Conservation (phyloP, 2,329 filamentous ascomycete genomes). For the Hirsutella thompsonii region DNA sequence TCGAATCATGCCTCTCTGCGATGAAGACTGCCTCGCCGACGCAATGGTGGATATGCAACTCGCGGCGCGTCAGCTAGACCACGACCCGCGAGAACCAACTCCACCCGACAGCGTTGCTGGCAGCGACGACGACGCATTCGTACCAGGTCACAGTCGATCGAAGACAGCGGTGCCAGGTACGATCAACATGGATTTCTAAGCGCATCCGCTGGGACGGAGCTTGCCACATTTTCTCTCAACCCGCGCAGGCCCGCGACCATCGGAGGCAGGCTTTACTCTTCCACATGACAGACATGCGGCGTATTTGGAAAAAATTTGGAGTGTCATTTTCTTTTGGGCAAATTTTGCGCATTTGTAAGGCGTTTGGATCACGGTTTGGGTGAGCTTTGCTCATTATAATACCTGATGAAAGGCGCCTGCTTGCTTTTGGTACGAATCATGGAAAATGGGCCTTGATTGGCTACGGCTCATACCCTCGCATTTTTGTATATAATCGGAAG, state of each 20-base stretch:
- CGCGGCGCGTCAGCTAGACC: slow-evolving; percentile 26
- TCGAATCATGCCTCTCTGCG: slow-evolving; percentile 47
- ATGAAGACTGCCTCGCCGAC: slow-evolving; percentile 41
- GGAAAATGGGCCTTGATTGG: too few relatives aligned
- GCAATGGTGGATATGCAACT: slow-evolving; percentile 53
- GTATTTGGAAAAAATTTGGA: neutral
- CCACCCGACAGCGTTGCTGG: slow-evolving; percentile 16
- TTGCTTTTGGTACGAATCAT: neutral
- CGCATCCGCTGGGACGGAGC: too few relatives aligned
- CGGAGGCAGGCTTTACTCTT: neutral
- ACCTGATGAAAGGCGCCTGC: neutral
- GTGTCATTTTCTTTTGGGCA: slow-evolving; percentile 11
- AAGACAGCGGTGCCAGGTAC: slow-evolving; percentile 16
- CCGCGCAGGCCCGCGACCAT: neutral
- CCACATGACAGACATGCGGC: neutral
- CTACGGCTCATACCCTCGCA: too few relatives aligned
- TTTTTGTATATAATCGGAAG: too few relatives aligned
- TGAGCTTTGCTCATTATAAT: neutral
- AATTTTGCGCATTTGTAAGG: slow-evolving; percentile 5
- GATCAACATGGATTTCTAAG: neutral
- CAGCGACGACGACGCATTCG: slow-evolving; percentile 14
- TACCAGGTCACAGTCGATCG: slow-evolving; percentile 20
- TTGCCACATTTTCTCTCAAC: too few relatives aligned
- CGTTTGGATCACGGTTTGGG: slow-evolving; percentile 4
- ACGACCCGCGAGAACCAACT: slow-evolving; percentile 13